Percentiles rank a stretch among this genome's conserved stretches.
Conservation (phyloP, 2,329 filamentous ascomycete genomes). For the Daldinia sp. region DNA sequence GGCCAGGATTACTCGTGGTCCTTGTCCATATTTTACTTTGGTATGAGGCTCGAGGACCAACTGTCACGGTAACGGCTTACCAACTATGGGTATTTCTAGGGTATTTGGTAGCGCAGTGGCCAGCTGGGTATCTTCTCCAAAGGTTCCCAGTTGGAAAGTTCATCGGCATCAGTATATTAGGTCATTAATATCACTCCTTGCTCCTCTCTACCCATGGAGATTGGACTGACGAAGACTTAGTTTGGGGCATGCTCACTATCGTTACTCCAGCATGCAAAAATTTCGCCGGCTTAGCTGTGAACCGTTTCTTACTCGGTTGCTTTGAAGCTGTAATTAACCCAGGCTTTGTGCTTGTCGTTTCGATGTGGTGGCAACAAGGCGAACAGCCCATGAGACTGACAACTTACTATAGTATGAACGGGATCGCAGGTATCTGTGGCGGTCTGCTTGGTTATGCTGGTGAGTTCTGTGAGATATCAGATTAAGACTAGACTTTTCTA, state of each 20-base stretch:
- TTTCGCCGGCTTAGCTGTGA: constrained; percentile 42
- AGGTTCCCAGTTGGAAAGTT: constrained; percentile 42
- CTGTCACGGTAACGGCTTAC: neutral
- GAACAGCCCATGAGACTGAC: constrained; percentile 44
- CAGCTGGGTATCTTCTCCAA: constrained; percentile 42
- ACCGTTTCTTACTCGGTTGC: constrained; percentile 42
- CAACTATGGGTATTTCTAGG: constrained; percentile 11
- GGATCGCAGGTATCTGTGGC: constrained; percentile 42
- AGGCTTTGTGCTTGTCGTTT: constrained; percentile 40
- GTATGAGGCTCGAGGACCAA: constrained; percentile 6
- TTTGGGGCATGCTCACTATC: constrained; percentile 43
- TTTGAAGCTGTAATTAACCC: constrained; percentile 45
- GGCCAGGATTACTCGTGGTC: constrained; percentile 64
- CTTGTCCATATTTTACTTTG: constrained; percentile 44
- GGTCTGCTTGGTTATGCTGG: constrained; percentile 44
- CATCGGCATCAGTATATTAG: constrained; percentile 37
- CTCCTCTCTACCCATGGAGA: neutral
- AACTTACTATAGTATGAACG: constrained; percentile 43
- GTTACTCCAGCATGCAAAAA: constrained; percentile 42
- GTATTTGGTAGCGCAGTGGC: constrained; percentile 43
- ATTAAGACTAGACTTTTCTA: constrained; percentile 4
- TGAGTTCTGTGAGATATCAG: neutral
- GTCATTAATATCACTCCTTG: constrained; percentile 18
- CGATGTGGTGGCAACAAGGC: constrained; percentile 42
- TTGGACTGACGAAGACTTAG: constrained; percentile 20